phyloP scores from a whole-genome alignment of 2,329 filamentous ascomycete genomes.

The Talaromyces sp. region DNA sequence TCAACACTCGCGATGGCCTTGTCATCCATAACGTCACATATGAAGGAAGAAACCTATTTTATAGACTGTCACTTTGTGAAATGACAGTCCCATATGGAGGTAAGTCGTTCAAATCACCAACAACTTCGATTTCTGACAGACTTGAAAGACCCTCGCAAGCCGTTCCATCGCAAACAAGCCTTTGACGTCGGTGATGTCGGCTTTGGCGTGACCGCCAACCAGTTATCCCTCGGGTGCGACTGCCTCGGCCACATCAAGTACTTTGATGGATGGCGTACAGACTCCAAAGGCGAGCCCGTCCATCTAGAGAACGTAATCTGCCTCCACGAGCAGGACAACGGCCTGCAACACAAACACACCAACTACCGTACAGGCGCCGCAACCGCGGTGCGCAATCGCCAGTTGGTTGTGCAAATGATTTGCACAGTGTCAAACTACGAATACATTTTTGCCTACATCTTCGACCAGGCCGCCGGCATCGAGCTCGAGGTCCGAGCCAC shows the following conservation, averaged over 20 bases:
- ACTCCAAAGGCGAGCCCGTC: conserved; percentile 38
- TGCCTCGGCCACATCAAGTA: conserved; percentile 63
- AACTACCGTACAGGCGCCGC: conserved; percentile 63
- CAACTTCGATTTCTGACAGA: not conserved
- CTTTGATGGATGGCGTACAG: conserved; percentile 56
- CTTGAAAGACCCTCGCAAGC: conserved; percentile 53
- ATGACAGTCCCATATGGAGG: conserved; percentile 51
- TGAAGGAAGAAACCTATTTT: conserved; percentile 59
- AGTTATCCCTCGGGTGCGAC: conserved; percentile 64
- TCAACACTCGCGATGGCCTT: conserved; percentile 60
- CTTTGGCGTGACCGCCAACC: conserved; percentile 62
- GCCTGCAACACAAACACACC: conserved; percentile 66
- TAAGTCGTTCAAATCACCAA: no score
- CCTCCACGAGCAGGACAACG: conserved; percentile 64
- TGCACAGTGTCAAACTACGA: conserved; percentile 69
- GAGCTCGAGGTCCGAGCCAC: conserved; percentile 65
- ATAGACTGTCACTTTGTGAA: conserved; percentile 60
- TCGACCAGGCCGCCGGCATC: conserved; percentile 64
- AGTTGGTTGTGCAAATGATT: conserved; percentile 63
- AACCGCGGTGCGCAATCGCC: conserved; percentile 57
- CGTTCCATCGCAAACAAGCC: conserved; percentile 64
- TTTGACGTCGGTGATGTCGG: conserved; percentile 65
- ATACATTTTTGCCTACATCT: conserved; percentile 66
- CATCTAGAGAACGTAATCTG: conserved; percentile 60
- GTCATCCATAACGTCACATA: conserved; percentile 62